Evolutionary conservation across 768 basidiomycete species (phyloP), one percentile per base, ranked within the genome.

Genomic region (Atractiella rhizophila): DNA sequence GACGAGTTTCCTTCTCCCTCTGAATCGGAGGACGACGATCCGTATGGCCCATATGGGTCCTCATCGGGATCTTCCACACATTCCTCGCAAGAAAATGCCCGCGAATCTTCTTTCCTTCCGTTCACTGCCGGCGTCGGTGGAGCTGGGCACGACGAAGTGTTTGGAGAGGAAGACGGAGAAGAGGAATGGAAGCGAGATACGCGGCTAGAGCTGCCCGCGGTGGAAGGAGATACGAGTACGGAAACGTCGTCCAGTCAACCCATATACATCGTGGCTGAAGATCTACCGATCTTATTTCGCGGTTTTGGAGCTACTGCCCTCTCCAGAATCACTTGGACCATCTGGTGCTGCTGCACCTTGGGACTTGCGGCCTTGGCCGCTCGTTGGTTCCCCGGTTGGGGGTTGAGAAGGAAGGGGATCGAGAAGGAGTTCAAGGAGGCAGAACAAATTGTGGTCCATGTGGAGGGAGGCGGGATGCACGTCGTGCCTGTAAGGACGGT

Each of bases 351-450:
- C 5, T 37, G 76, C 7, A 70, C 72, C 2, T 60, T 74, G 10
- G 88, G 91, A 4, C 57, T 69, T 4, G 62, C 94, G 18, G 74
- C 68, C 10, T 65, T 98, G 15, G 58, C 86, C 8, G 86, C 85
- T 4, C 73, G 83, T 52, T 98, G 91, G 91, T 73, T 91, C 48
- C 91, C 91, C 42, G 69, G 67, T 5, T 48, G 85, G 21, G 94
- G 91, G 91, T 68, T 96, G 37, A 70, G 70, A 23, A 86, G 76
- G 69, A 76, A 79, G 18, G 71, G 81, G 2, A 66, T 62, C 33
- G 80, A 86, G 57, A 79, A 69, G 39, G 75, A 76, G 18, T 98
- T 96, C 52, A 69, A 70, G 35, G 43, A 78, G 4, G 75, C 50
- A 11, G 55, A 56, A 40, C 54, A 82, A 50, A 66, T 91, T 29